A percentile compares a stretch with the other conserved stretches of the same genome.
These are phyloP conservation scores for Ustilago nuda DNA, from an alignment of 1,284 basidiomycete species.

Conservation along the genomic window DNA sequence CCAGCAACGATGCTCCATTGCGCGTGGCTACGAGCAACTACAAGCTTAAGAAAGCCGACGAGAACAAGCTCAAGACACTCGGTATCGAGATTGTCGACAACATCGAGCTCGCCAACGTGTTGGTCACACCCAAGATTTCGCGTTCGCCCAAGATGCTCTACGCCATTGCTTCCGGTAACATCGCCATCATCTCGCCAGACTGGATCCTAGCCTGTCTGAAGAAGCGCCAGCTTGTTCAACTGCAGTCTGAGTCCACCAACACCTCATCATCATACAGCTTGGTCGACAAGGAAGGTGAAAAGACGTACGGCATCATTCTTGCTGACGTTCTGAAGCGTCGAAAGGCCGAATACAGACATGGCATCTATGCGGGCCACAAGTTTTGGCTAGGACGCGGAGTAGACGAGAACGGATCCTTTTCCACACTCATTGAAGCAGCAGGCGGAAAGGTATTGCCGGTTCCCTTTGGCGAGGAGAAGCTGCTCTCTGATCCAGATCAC, in stretches of 20 bases:
- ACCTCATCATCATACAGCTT: conserved; percentile 7
- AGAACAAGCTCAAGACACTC: conserved; percentile 24
- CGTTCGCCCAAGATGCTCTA: conserved; percentile 51
- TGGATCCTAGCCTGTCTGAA: conserved; percentile 41
- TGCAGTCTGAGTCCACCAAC: neutral
- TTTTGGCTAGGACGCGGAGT: conserved; percentile 48
- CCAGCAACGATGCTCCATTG: conserved; percentile 3
- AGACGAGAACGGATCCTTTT: conserved; percentile 27
- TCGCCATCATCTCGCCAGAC: conserved; percentile 35
- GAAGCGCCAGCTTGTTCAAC: conserved; percentile 6
- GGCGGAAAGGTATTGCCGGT: conserved; percentile 29
- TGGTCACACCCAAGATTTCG: conserved; percentile 43
- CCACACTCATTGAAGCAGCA: conserved; percentile 33
- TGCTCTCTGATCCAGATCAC: conserved; percentile 29
- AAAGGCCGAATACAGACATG: conserved; percentile 11
- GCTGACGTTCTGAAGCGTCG: conserved; percentile 32
- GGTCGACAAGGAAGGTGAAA: conserved; percentile 29
- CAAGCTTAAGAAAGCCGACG: conserved; percentile 35
- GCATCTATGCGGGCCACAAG: conserved; percentile 38
- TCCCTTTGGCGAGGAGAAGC: conserved; percentile 26
- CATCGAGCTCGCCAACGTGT: conserved; percentile 40
- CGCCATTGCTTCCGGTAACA: conserved; percentile 37
- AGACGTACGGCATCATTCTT: conserved; percentile 31
- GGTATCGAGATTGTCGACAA: conserved; percentile 38
- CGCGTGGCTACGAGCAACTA: conserved; percentile 40